These are phyloP conservation scores for Pestalotiopsis sp. DNA, from an alignment of 2,329 filamentous ascomycete genomes.

Conservation along the genomic window DNA sequence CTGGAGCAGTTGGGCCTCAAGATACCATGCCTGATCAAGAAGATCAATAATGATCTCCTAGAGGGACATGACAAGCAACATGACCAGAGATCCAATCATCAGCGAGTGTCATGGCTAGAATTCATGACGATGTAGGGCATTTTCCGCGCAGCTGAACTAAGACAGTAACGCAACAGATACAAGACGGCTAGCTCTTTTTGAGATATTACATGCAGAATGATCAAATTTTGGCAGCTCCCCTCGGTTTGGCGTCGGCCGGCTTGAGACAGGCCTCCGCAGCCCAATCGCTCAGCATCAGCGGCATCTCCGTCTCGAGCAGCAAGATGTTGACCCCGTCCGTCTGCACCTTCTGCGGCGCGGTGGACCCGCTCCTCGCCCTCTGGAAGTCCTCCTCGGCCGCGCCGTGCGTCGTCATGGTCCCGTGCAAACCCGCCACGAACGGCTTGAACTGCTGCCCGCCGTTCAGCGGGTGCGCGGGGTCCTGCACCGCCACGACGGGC, in stretches of 20 bases:
- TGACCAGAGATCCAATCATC: neutral
- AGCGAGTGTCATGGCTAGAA: neutral
- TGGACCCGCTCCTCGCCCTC: neutral
- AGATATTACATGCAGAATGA: neutral
- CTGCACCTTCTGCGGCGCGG: neutral
- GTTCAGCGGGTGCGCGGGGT: conserved; percentile 52
- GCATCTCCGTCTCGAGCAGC: conserved; percentile 9
- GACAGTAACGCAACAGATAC: neutral
- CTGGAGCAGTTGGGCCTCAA: neutral
- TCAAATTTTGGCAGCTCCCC: conserved; percentile 7
- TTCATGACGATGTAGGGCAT: neutral
- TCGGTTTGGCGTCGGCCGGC: conserved; percentile 6
- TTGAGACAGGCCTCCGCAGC: conserved; percentile 2
- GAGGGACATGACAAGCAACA: neutral
- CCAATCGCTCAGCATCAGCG: conserved; percentile 10
- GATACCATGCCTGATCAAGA: neutral
- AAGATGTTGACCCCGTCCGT: conserved; percentile 6
- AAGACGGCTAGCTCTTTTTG: neutral
- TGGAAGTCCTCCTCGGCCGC: conserved; percentile 10
- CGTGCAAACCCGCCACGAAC: conserved; percentile 66
- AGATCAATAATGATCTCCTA: neutral
- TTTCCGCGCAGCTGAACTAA: neutral
- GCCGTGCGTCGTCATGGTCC: conserved; percentile 71
- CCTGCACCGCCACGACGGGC: conserved; percentile 60
- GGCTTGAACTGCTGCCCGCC: conserved; percentile 57